These are phyloP conservation scores for Cylindrotheca closterium DNA, from an alignment of 108 stramenopile species.

Conservation along the genomic window DNA sequence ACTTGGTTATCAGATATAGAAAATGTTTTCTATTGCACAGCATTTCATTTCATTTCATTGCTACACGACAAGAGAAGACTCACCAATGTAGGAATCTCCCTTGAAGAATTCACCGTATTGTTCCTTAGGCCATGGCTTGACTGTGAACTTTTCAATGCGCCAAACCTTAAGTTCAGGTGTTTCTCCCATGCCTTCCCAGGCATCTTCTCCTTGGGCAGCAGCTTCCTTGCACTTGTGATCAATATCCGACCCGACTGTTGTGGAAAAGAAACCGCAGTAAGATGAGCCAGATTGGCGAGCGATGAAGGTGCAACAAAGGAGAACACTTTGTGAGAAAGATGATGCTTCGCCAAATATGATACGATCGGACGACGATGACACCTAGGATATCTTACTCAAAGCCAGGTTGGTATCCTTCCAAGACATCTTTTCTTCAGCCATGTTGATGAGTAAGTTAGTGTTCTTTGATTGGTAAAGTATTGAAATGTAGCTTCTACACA, in stretches of 20 bases:
- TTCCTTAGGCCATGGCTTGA: slow-evolving; percentile 46
- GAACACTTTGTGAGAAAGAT: no score
- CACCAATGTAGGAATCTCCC: slow-evolving; percentile 90
- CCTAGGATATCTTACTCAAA: slow-evolving; percentile 16
- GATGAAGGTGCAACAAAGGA: not conserved
- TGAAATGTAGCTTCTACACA: no score
- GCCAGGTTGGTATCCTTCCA: slow-evolving; percentile 47
- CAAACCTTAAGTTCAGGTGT: slow-evolving; percentile 69
- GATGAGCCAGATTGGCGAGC: not conserved
- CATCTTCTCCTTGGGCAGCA: slow-evolving; percentile 53
- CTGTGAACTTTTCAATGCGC: slow-evolving; percentile 84
- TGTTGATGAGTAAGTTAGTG: slow-evolving; percentile 4
- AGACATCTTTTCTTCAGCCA: slow-evolving; percentile 24
- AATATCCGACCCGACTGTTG: slow-evolving; percentile 31
- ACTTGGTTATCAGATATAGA: no score
- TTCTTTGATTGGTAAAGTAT: no score
- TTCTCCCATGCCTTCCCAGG: slow-evolving; percentile 52
- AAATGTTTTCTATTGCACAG: no score
- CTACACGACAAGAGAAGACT: slow-evolving; percentile 41
- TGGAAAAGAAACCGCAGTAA: not conserved
- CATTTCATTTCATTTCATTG: not conserved
- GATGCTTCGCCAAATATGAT: no score
- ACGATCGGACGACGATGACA: not conserved
- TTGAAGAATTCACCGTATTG: slow-evolving; percentile 78
- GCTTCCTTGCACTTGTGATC: slow-evolving; percentile 53